Conservation (phyloP, 1,284 basidiomycete species). For the Phylloboletellus chloephorus region DNA sequence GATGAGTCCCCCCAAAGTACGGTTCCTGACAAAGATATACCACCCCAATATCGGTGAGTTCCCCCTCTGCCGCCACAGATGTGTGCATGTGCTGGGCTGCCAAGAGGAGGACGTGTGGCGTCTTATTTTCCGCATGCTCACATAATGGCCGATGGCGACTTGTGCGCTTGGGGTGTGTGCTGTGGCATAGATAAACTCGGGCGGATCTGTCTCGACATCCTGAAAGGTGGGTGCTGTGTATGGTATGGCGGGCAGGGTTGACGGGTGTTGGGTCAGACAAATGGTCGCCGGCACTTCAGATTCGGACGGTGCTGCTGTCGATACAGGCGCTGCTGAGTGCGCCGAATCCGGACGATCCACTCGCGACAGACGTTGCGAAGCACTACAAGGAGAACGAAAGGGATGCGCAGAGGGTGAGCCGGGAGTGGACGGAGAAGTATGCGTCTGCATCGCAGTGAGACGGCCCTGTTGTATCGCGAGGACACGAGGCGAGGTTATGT, state of each 20-base stretch:
- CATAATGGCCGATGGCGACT: slow-evolving; percentile 9
- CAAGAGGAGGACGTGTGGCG: slow-evolving; percentile 11
- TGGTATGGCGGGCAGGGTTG: not conserved
- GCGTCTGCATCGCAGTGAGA: slow-evolving; percentile 52
- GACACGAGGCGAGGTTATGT: not conserved
- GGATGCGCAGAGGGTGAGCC: slow-evolving; percentile 83
- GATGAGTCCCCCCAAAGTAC: slow-evolving; percentile 98
- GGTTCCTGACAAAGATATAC: slow-evolving; percentile 99
- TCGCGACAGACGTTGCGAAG: slow-evolving; percentile 96
- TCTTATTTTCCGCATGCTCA: slow-evolving; percentile 21
- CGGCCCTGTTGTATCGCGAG: not conserved
- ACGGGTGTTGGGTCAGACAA: slow-evolving; percentile 59
- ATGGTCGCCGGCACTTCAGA: slow-evolving; percentile 98
- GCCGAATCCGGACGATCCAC: slow-evolving; percentile 98
- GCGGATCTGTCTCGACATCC: slow-evolving; percentile 95
- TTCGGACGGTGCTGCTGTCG: slow-evolving; percentile 94
- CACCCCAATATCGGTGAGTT: slow-evolving; percentile 96
- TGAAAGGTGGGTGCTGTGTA: slow-evolving; percentile 67
- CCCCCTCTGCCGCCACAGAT: not conserved
- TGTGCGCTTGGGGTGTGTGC: not conserved
- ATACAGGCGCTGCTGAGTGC: slow-evolving; percentile 94
- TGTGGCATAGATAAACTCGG: slow-evolving; percentile 83
- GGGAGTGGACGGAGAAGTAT: slow-evolving; percentile 89
- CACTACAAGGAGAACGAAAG: slow-evolving; percentile 98
- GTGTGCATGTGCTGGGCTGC: slow-evolving; percentile 6